A percentile compares a stretch with the other conserved stretches of the same genome.
Evolutionary conservation across 306 rosid species (phyloP).

Genomic region (Cucumis hystrix): DNA sequence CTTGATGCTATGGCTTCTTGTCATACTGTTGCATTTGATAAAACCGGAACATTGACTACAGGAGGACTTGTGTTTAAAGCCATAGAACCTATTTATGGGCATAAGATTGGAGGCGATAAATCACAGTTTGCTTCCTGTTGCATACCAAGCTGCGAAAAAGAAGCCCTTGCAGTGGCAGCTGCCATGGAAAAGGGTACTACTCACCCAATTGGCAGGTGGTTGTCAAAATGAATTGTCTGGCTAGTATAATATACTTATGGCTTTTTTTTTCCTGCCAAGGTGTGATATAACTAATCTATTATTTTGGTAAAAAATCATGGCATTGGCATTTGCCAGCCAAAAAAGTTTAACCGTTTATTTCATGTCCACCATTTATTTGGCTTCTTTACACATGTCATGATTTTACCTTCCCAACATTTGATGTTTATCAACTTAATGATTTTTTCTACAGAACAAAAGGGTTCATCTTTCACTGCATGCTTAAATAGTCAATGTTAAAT

Average conservation of each 20-base stretch:
- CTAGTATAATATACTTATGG: background rate
- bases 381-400: background rate
- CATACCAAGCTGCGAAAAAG: conserved; percentile 85
- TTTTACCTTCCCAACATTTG: background rate
- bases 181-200: conserved; percentile 99
- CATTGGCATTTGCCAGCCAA: background rate
- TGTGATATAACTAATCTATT: background rate
- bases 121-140: conserved; percentile 53
- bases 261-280: background rate
- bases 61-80: conserved; percentile 91
- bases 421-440: background rate
- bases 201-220: conserved; percentile 95
- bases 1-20: conserved; percentile 94
- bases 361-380: background rate
- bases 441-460: background rate
- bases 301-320: background rate
- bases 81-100: conserved; percentile 92
- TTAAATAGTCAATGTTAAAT: background rate
- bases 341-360: background rate
- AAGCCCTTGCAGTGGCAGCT: conserved; percentile 98
- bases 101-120: conserved; percentile 18
- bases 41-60: conserved; percentile 95
- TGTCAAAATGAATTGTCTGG: conserved; percentile 12
- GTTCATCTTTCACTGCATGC: background rate
- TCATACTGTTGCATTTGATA: conserved; percentile 87